phyloP scores from a whole-genome alignment of 768 basidiomycete genomes.

The Trametes maxima region DNA sequence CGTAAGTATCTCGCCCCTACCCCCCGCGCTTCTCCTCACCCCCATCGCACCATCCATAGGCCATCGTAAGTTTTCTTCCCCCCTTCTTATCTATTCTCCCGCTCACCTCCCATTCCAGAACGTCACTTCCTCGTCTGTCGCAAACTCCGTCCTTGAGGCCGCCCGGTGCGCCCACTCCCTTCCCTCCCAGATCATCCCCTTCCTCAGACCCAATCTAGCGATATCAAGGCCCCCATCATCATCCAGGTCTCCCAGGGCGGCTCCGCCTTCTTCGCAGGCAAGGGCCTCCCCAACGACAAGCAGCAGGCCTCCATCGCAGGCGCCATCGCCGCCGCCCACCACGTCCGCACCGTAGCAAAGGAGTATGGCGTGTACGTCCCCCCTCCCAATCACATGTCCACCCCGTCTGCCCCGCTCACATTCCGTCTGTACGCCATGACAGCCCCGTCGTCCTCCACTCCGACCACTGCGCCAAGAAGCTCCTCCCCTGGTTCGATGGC shows the following conservation, averaged over 20 bases:
- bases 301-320: slow-evolving; percentile 96
- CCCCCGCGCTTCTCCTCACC: background rate
- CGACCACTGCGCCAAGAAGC: slow-evolving; percentile 98
- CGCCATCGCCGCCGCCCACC: slow-evolving; percentile 89
- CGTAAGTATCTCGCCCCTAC: slow-evolving; percentile 49
- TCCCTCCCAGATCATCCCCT: slow-evolving; percentile 1
- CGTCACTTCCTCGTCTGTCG: slow-evolving; percentile 93
- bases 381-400: slow-evolving; percentile 5
- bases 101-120: slow-evolving; percentile 56
- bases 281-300: slow-evolving; percentile 92
- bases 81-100: background rate
- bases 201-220: slow-evolving; percentile 46
- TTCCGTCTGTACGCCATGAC: slow-evolving; percentile 6
- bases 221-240: slow-evolving; percentile 97
- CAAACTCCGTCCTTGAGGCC: slow-evolving; percentile 93
- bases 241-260: slow-evolving; percentile 98
- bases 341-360: slow-evolving; percentile 85
- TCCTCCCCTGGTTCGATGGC: slow-evolving; percentile 98
- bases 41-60: slow-evolving; percentile 43
- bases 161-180: slow-evolving; percentile 61
- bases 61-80: slow-evolving; percentile 61
- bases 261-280: slow-evolving; percentile 93
- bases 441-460: slow-evolving; percentile 97
- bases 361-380: slow-evolving; percentile 86
- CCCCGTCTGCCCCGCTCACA: background rate